Base-by-base conservation (phyloP, 1,284 basidiomycete genomes). In the Inonotus hispidus region DNA sequence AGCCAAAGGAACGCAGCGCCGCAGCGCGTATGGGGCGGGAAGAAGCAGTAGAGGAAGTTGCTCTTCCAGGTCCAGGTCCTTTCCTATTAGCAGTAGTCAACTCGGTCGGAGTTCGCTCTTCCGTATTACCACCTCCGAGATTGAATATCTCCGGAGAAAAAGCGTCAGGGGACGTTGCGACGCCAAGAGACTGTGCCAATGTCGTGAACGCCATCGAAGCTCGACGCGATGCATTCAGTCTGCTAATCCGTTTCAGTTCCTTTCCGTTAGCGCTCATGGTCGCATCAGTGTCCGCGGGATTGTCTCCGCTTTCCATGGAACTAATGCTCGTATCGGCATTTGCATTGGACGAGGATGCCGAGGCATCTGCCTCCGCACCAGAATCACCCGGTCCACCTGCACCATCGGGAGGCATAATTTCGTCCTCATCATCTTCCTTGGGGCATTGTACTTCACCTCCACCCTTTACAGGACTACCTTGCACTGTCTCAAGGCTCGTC, bases 391-490 rank as follows among this genome's bases (percentile, higher is more conserved):
- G 57, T 5, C 57, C 53, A 25, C 66, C 68, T 14, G 41, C 7
- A 2, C 56, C 60, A 56, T 67, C 63, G 4, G 56, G 45, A 43
- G 56, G 46, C 21, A 35, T 41, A 35, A 49, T 59, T 41, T 66
- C 62, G 50, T 49, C 68, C 27, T 66, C 68, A 16, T 68, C 68
- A 37, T 73, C 69, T 16, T 57, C 63, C 6, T 47, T 59, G 23
- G 64, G 56, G 10, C 64, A 68, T 8, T 38, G 43, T 29, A 56
- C 61, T 37, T 64, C 67, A n/a, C 23, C 13, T 2, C 71, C 73
- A 16, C 78, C 81, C 69, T 86, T 86, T 47, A 82, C 77, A 45
- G 84, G 83, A 67, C 83, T 85, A 14, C 75, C 83, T 59, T 75
- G 73, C 1, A 85, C 82, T 56, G 75, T 80, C 0, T 87, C 84